These are phyloP conservation scores for Plasmodium gaboni DNA, from an alignment of 169 alveolate genomes.

Conservation along the genomic window DNA sequence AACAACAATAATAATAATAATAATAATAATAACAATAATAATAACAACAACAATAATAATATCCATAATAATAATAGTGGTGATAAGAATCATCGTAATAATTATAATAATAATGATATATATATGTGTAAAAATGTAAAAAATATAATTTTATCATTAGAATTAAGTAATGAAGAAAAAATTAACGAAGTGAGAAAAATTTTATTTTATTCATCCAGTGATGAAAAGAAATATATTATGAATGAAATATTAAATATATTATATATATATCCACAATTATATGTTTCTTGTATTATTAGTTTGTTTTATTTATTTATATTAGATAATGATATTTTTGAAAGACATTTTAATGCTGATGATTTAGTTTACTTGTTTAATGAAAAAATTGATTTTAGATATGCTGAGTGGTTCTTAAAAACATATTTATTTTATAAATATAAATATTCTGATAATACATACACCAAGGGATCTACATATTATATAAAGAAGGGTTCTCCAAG, in stretches of 20 bases:
- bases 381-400: constrained; percentile 49
- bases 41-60: neutral
- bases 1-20: neutral
- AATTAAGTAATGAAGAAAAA: constrained; percentile 53
- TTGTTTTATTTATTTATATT: constrained; percentile 46
- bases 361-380: constrained; percentile 34
- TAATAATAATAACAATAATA: neutral
- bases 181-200: constrained; percentile 25
- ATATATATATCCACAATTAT: constrained; percentile 56
- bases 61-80: neutral
- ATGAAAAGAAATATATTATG: constrained; percentile 47
- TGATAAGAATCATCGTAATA: neutral
- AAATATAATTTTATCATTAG: constrained; percentile 36
- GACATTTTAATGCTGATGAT: constrained; percentile 18
- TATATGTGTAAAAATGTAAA: constrained; percentile 27
- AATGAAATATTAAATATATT: constrained; percentile 38
- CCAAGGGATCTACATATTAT: neutral
- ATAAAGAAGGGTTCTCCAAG: neutral
- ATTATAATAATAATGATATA: neutral
- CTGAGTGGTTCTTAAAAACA: constrained; percentile 65
- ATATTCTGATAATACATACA: constrained; percentile 19
- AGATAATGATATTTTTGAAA: constrained; percentile 53
- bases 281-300: constrained; percentile 33
- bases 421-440: constrained; percentile 51
- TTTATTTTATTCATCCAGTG: constrained; percentile 39